A percentile compares a stretch with the other conserved stretches of the same genome.
Conservation (phyloP, 306 rosid species). For the Quillaja saponaria region DNA sequence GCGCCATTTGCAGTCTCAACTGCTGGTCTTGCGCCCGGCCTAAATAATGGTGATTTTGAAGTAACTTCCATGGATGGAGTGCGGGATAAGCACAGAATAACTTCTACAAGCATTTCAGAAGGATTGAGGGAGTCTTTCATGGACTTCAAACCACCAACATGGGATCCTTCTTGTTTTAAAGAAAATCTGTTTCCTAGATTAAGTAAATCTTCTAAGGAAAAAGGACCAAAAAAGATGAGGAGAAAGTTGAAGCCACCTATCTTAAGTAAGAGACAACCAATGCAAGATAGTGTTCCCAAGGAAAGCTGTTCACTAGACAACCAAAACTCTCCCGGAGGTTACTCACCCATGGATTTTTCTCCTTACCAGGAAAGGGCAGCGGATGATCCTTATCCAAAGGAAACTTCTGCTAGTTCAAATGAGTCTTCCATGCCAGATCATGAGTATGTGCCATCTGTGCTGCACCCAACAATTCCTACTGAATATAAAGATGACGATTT, state of each 20-base stretch:
- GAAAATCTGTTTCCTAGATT: slow-evolving; percentile 62
- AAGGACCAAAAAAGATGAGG: slow-evolving; percentile 52
- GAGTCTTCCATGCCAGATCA: slow-evolving; percentile 27
- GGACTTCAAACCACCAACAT: slow-evolving; percentile 52
- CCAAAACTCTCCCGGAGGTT: slow-evolving; percentile 55
- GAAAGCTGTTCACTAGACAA: slow-evolving; percentile 44
- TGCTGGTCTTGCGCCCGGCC: slow-evolving; percentile 29
- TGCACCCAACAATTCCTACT: slow-evolving; percentile 37
- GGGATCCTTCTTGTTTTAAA: slow-evolving; percentile 67
- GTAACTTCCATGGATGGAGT: slow-evolving; percentile 29
- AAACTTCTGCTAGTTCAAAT: slow-evolving; percentile 36
- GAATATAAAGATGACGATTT: slow-evolving; percentile 39
- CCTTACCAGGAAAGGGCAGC: slow-evolving; percentile 63
- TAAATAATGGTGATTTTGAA: slow-evolving; percentile 31
- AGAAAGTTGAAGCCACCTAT: slow-evolving; percentile 49
- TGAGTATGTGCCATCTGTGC: slow-evolving; percentile 21
- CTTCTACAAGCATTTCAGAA: slow-evolving; percentile 42
- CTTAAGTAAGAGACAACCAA: slow-evolving; percentile 44
- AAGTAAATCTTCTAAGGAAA: slow-evolving; percentile 51
- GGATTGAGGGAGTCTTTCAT: slow-evolving; percentile 38
- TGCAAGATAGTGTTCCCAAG: slow-evolving; percentile 42
- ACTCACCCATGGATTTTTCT: slow-evolving; percentile 92
- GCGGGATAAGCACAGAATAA: slow-evolving; percentile 25
- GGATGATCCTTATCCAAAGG: slow-evolving; percentile 40
- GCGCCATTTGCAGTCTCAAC: slow-evolving; percentile 46